Base-by-base conservation (phyloP, 2,329 filamentous ascomycete genomes). In the Colletotrichum tamarilloi region DNA sequence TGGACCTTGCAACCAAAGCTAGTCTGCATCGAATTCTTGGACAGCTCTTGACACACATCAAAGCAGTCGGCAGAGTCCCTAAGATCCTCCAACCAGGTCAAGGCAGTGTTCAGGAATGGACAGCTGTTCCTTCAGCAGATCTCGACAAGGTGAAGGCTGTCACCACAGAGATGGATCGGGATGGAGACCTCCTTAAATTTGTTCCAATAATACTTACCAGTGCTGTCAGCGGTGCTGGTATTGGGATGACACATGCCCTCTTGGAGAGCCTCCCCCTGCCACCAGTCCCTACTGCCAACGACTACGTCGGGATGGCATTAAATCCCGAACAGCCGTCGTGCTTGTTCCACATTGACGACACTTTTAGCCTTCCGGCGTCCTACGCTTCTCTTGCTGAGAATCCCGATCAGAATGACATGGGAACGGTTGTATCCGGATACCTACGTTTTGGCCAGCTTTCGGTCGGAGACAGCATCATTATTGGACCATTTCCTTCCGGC, bases 191-290 rank as follows among this genome's bases (percentile, higher is more conserved):
- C 22, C 81, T 86, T 74, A 79, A 83, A 76, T 85, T 90, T 42
- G 93, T 98, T 1, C 97, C 97, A 0, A 95, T 99, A 62, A 84
- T 98, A 1, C 87, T 98, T 71, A 96, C 95, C 4, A 98, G 95
- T 79, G 92, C 95, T 4, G 92, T 98, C 2, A 94, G 93, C 76
- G 97, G 96, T 0, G 92, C 89, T 14, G 96, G 97, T 0, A 93
- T 98, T 67, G 91, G 92, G 5, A 89, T 93, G 67, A 81, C 98
- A 26, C 97, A 98, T 83, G 94, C 95, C 22, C 87, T 98, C 24
- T 85, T 99, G 14, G 90, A 92, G 71, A 89, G 88, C 68, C 86
- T 99, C 53, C 95, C 95, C 0, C 86, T 96, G 26, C 92, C 92
- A 7, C 83, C 87, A 1, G 77, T 82, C 0, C 88, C 88, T 8